Conservation (phyloP, 805 yeast genomes). For the Pichia nanzhaoensis region DNA sequence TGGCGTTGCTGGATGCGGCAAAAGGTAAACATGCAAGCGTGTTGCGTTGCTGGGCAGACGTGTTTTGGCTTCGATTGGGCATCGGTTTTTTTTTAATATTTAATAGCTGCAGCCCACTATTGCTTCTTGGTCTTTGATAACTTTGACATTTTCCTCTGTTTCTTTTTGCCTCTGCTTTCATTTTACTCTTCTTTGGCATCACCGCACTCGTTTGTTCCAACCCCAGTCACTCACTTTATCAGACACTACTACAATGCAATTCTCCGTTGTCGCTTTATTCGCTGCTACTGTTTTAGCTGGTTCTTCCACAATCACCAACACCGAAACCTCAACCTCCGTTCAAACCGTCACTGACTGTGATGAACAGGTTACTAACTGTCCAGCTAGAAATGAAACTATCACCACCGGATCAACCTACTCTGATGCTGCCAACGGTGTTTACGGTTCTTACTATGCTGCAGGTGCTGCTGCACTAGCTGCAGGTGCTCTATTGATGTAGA, state of each 20-base stretch:
- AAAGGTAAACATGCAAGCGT: background rate
- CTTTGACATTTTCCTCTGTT: background rate
- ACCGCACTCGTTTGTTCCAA: background rate
- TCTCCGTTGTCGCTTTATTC: constrained; percentile 33
- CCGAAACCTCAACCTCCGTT: constrained; percentile 30
- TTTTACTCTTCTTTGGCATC: constrained; percentile 8
- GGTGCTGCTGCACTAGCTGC: constrained; percentile 31
- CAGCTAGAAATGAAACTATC: constrained; percentile 26
- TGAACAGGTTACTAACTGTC: constrained; percentile 31
- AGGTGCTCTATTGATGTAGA: constrained; percentile 28
- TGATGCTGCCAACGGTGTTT: constrained; percentile 7
- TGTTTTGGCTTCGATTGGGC: too few relatives aligned
- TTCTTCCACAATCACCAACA: constrained; percentile 25
- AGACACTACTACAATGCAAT: constrained; percentile 36
- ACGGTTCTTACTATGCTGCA: constrained; percentile 26
- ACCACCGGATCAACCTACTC: constrained; percentile 17
- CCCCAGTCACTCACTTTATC: constrained; percentile 18
- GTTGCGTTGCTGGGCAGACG: background rate
- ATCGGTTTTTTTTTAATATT: background rate
- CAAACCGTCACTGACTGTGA: constrained; percentile 34
- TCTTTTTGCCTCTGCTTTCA: background rate
- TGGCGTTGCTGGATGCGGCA: background rate
- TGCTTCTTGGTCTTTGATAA: too few relatives aligned
- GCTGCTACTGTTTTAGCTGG: constrained; percentile 30
- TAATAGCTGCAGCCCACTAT: too few relatives aligned